A percentile compares a stretch with the other conserved stretches of the same genome.
phyloP scores from a whole-genome alignment of 371 early-diverging fungal genomes.

The Actinomortierella ambigua region DNA sequence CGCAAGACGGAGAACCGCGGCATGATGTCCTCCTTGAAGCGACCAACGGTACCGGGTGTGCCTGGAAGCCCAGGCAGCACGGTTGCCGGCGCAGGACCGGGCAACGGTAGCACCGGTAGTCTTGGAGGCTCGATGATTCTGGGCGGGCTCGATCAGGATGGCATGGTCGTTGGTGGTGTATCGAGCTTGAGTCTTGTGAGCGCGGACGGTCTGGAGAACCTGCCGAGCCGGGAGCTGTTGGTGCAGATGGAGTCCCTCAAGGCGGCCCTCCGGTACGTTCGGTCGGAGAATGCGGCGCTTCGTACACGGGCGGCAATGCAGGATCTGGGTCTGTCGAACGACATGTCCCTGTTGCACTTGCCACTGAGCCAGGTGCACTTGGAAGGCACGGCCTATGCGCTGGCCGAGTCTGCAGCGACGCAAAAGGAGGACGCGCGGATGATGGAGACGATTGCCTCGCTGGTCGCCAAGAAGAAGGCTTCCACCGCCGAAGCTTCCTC shows the following conservation, averaged over 20 bases:
- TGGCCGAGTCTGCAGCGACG: slow-evolving; percentile 10
- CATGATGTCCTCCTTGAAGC: slow-evolving; percentile 18
- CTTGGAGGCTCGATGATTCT: neutral
- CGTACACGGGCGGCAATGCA: slow-evolving; percentile 60
- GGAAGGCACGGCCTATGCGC: slow-evolving; percentile 2
- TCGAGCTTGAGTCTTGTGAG: too few species aligned
- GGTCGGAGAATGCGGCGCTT: slow-evolving; percentile 82
- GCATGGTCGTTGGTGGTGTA: too few species aligned
- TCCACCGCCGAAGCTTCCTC: neutral
- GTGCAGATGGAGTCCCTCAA: slow-evolving; percentile 72
- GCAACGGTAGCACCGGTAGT: slow-evolving; percentile 25
- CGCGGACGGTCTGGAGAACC: slow-evolving; percentile 15
- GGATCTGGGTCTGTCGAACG: slow-evolving; percentile 45
- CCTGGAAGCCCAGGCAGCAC: slow-evolving; percentile 1
- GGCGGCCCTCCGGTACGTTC: slow-evolving; percentile 74
- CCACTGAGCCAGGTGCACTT: slow-evolving; percentile 4
- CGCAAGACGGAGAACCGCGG: slow-evolving; percentile 26
- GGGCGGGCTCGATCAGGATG: too few species aligned
- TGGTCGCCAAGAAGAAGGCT: slow-evolving; percentile 4
- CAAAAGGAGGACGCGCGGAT: neutral
- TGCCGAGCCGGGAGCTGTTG: slow-evolving; percentile 18
- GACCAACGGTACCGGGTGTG: neutral
- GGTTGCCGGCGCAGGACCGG: slow-evolving; percentile 1
- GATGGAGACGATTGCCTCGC: neutral
- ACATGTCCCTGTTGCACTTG: slow-evolving; percentile 15